phyloP scores from a whole-genome alignment of 192 early-diverging fungal species.

The Helicostylum pulchrum region DNA sequence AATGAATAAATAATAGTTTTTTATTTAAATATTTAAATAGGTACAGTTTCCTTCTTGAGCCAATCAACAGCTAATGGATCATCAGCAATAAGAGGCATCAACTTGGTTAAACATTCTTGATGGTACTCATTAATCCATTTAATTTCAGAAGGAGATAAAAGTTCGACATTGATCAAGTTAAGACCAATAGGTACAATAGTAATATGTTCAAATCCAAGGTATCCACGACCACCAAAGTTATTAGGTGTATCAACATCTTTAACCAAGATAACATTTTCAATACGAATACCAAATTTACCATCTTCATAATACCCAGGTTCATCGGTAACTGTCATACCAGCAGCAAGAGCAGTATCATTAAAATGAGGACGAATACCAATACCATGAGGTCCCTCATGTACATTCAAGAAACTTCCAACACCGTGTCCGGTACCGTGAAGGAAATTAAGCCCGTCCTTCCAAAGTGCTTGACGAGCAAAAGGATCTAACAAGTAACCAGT shows the following conservation, averaged over 20 bases:
- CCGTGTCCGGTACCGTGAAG: conserved; percentile 98
- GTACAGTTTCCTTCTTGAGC: conserved; percentile 78
- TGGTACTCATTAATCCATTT: conserved; percentile 92
- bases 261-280: conserved; percentile 91
- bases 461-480: conserved; percentile 81
- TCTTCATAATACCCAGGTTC: conserved; percentile 99
- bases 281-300: conserved; percentile 94
- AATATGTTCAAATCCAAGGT: conserved; percentile 88
- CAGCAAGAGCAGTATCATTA: conserved; percentile 73
- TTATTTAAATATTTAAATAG: conserved; percentile 47
- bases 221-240: conserved; percentile 84
- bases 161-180: conserved; percentile 68
- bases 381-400: conserved; percentile 95
- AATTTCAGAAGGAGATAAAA: conserved; percentile 73
- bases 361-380: conserved; percentile 75
- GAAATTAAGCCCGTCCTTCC: conserved; percentile 92
- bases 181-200: conserved; percentile 87
- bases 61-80: conserved; percentile 68
- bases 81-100: conserved; percentile 74
- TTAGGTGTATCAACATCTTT: conserved; percentile 65
- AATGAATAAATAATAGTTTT: not conserved
- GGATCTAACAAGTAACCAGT: conserved; percentile 83
- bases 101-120: conserved; percentile 65
- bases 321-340: conserved; percentile 96
- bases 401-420: conserved; percentile 92